Base-by-base conservation (phyloP, 164 flowering plant genomes). In the Vitis rupestris region DNA sequence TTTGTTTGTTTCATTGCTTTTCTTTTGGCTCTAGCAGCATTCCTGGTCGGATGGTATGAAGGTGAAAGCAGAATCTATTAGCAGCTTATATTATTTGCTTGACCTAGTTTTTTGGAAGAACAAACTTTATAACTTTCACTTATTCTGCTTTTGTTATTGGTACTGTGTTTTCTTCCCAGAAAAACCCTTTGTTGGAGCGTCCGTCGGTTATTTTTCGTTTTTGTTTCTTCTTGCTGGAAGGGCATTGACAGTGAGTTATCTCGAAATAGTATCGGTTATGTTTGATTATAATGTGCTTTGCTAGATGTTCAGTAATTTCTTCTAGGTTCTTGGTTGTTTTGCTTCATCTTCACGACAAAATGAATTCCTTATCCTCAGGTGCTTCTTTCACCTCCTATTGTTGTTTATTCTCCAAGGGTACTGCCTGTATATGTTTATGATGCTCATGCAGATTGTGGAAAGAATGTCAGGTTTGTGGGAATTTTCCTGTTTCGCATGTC, bases 371-470 rank as follows among this genome's bases (percentile, higher is more conserved):
- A 61, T 72, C 10, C 75, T 30, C 82, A 95, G 99, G 99, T 96
- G 78, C 94, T 96, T 74, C 98, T 96, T 79, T 96, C 99, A 54
- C 98, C 98, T 69, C 98, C 99, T 11, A 87, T 96, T 79, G 99
- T 96, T 10, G 98, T 96, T 47, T 96, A 96, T 80, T 96, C 99
- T 71, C 98, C 98, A 11, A 79, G 99, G 72, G 98, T 96, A 8
- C 81, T 96, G 66, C 99, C 98, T 47, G 98, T 96, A 23, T 96
- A 96, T 85, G 91, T 93, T 54, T 96, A 96, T 85, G 99, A 96
- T 82, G 92, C 99, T 73, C 99, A 96, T 88, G 99, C 99, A 16
- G 98, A 93, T 82, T 86, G 90, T 89, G 98, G 93, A 57, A 87
- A 92, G 79, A 96, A 96, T 84, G 99, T 96, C 86, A 96, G 98